A percentile compares a stretch with the other conserved stretches of the same genome.
Conservation (phyloP, 2,329 filamentous ascomycete species). For the Stagonosporopsis rhizophila region DNA sequence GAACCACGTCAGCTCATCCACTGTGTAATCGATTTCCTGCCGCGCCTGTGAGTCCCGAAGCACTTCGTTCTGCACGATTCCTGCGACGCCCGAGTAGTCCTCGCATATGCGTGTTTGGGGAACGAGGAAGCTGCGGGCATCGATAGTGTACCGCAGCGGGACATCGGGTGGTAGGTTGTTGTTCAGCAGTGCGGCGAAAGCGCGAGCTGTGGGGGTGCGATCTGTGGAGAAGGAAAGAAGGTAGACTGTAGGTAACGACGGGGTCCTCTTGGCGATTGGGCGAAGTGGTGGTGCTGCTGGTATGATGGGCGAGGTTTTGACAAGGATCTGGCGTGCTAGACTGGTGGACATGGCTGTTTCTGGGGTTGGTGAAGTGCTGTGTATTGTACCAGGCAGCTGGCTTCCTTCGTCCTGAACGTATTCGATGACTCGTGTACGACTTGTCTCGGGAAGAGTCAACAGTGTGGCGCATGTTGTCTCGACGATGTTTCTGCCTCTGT, state of each 20-base stretch:
- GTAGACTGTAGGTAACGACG: conserved; percentile 30
- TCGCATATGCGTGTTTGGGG: conserved; percentile 25
- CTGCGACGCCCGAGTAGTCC: conserved; percentile 33
- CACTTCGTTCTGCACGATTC: conserved; percentile 30
- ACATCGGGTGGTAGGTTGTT: conserved; percentile 24
- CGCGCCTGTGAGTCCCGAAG: conserved; percentile 27
- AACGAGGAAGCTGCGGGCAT: conserved; percentile 21
- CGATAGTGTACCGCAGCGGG: conserved; percentile 37
- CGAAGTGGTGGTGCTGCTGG: background rate
- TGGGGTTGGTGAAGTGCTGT: background rate
- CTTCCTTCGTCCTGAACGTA: background rate
- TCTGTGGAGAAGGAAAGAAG: conserved; percentile 32
- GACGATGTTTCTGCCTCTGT: background rate
- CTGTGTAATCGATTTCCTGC: conserved; percentile 18
- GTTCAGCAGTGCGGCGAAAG: conserved; percentile 18
- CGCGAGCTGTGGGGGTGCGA: conserved; percentile 4
- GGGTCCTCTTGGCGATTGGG: background rate
- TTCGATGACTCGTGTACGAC: background rate
- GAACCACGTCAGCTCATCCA: conserved; percentile 22
- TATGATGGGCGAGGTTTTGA: background rate
- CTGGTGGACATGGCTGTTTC: background rate
- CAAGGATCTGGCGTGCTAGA: background rate
- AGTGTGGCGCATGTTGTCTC: background rate
- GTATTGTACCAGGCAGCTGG: background rate
- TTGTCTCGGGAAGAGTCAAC: background rate